Evolutionary conservation across 2,329 filamentous ascomycete genomes (phyloP).

Genomic region (Mollisiaceae sp.): DNA sequence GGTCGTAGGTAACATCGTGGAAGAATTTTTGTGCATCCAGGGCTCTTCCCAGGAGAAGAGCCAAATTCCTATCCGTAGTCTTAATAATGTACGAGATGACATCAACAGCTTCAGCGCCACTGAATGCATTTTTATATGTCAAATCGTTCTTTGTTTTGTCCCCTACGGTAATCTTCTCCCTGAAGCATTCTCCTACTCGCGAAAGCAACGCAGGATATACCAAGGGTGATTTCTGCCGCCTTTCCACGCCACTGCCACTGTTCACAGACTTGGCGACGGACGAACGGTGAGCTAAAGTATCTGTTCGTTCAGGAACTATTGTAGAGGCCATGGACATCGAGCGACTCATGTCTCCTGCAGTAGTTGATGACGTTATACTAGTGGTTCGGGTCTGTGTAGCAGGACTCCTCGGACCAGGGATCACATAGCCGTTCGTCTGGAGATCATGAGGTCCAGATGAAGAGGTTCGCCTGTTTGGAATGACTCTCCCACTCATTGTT

Average conservation of each 20-base stretch:
- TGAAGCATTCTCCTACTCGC: conserved; percentile 90
- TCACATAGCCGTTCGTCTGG: conserved; percentile 36
- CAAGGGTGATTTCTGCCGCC: conserved; percentile 67
- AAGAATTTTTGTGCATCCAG: conserved; percentile 99
- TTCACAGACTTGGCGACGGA: conserved; percentile 54
- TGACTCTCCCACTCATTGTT: conserved; percentile 90
- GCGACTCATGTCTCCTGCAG: conserved; percentile 54
- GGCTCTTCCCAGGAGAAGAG: conserved; percentile 85
- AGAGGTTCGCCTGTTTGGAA: conserved; percentile 71
- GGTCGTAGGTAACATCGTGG: conserved; percentile 98
- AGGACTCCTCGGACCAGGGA: conserved; percentile 40
- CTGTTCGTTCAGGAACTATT: conserved; percentile 64
- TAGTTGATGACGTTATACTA: conserved; percentile 58
- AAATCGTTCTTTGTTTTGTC: conserved; percentile 96
- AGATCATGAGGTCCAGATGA: conserved; percentile 39
- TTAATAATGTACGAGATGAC: conserved; percentile 96
- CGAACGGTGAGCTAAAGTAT: conserved; percentile 56
- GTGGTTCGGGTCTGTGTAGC: conserved; percentile 62
- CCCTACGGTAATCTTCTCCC: conserved; percentile 81
- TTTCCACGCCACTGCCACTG: conserved; percentile 32
- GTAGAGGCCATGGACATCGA: conserved; percentile 95
- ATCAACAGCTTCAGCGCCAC: conserved; percentile 93
- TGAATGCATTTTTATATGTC: conserved; percentile 97
- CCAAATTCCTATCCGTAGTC: conserved; percentile 93
- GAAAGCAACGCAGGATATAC: conserved; percentile 95